phyloP scores from a whole-genome alignment of 352 stramenopile genomes.

The Vaucheria bursata region DNA sequence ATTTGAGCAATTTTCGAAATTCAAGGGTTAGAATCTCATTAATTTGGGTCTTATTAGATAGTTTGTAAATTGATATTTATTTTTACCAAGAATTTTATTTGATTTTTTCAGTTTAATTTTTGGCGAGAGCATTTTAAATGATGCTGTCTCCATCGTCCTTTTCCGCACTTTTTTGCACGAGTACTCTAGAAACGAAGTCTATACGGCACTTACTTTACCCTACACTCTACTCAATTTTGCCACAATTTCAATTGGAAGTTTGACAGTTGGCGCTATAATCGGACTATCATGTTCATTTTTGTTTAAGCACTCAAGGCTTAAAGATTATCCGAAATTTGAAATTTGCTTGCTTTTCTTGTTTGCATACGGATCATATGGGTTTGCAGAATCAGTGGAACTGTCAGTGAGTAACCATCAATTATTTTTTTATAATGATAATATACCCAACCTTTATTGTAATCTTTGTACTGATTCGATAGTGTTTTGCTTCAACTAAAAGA shows the following conservation, averaged over 20 bases:
- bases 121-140: constrained; percentile 92
- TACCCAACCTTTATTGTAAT: no score
- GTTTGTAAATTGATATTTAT: no score
- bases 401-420: constrained; percentile 47
- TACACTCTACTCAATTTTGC: constrained; percentile 32
- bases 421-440: no score
- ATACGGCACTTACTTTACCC: constrained; percentile 28
- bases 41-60: no score
- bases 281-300: constrained; percentile 65
- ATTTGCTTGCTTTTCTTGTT: constrained; percentile 74
- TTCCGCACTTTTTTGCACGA: constrained; percentile 90
- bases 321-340: constrained; percentile 71
- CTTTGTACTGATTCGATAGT: no score
- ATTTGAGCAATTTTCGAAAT: no score
- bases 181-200: constrained; percentile 49
- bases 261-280: constrained; percentile 55
- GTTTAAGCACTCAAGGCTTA: constrained; percentile 67
- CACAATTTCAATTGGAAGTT: constrained; percentile 23
- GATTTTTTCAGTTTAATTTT: constrained; percentile 83
- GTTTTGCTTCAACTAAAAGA: no score
- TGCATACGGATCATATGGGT: constrained; percentile 70
- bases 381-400: constrained; percentile 64
- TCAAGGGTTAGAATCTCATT: no score
- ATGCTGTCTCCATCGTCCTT: constrained; percentile 91
- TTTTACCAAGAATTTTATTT: no score